Evolutionary conservation across 1,284 basidiomycete genomes (phyloP), one percentile per base, ranked within the genome.

Genomic region (Moesziomyces antarcticus): DNA sequence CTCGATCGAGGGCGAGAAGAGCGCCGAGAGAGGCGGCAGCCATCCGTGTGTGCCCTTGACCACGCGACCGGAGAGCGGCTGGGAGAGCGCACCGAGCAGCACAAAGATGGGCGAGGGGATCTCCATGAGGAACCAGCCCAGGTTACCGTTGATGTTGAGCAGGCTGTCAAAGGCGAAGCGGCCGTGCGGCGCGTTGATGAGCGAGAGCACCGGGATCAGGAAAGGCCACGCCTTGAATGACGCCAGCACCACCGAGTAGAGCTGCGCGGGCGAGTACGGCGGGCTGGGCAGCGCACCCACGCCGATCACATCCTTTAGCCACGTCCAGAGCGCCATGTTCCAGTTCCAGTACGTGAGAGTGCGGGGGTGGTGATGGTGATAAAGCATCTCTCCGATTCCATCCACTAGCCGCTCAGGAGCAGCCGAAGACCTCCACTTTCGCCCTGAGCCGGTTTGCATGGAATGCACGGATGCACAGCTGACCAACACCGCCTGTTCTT

Each of bases 61-160:
- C 0, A 59, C 54, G 16, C 60, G 50, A 6, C 46, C 78, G 88
- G 73, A 86, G 88, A 87, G 44, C 87, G 85, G 85, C 86, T 85
- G 37, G 87, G 56, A 70, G 11, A 56, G 50, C 0, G 60, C 48
- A 40, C 72, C 50, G 21, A 75, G 65, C 21, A 71, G 47, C 79
- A 92, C 90, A n/a, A 82, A 77, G 70, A 89, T 55, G 8, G 93
- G 92, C 3, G 92, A 88, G n/a, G 91, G 87, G 44, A 92, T 85
- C 84, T 96, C 93, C 93, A 95, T 95, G 50, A 88, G 43, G 25
- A 93, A 91, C 93, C 93, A 95, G 33, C 91, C 87, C 7, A 84
- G n/a, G 58, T 86, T 86, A 11, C 86, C 86, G 48, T 70, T 70
- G 56, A 75, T 50, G 51, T 75, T 75, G 63, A 75, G 63, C 47